These are phyloP conservation scores for Fusarium irregulare DNA, from an alignment of 2,329 filamentous ascomycete species.

Conservation along the genomic window DNA sequence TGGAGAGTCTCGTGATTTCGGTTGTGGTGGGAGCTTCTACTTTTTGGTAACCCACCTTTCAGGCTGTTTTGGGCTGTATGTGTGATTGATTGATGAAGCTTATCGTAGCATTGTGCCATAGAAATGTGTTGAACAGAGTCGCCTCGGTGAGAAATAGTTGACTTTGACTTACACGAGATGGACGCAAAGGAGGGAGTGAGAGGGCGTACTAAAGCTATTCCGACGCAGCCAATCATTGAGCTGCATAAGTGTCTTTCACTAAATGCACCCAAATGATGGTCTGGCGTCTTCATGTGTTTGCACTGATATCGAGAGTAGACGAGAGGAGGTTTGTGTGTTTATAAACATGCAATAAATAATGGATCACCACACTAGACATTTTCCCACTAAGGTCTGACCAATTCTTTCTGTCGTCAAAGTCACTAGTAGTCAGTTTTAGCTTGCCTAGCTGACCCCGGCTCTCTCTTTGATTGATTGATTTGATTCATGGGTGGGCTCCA, in stretches of 20 bases:
- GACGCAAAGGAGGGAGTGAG: background rate
- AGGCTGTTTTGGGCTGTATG: slow-evolving; percentile 5
- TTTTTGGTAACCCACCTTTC: slow-evolving; percentile 17
- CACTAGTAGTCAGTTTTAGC: background rate
- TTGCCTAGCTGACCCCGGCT: slow-evolving; percentile 26
- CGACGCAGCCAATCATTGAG: slow-evolving; percentile 18
- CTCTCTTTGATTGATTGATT: slow-evolving; percentile 16
- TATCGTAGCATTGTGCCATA: slow-evolving; percentile 28
- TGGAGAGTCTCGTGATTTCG: slow-evolving; percentile 29
- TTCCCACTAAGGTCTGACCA: background rate
- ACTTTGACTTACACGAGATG: slow-evolving; percentile 38
- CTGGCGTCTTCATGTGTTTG: background rate
- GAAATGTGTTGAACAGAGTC: slow-evolving; percentile 29
- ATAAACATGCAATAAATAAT: background rate
- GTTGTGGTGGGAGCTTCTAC: slow-evolving; percentile 5
- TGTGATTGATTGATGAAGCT: slow-evolving; percentile 21
- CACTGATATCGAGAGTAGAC: background rate
- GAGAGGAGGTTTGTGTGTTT: background rate
- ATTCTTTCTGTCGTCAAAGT: background rate
- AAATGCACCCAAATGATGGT: background rate
- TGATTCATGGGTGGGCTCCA: slow-evolving; percentile 12
- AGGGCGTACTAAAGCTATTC: slow-evolving; percentile 35
- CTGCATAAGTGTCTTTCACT: background rate
- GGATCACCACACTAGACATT: background rate
- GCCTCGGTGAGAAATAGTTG: slow-evolving; percentile 34